Base-by-base conservation (phyloP, 441 rosid genomes). In the Flueggea neowawraea region DNA sequence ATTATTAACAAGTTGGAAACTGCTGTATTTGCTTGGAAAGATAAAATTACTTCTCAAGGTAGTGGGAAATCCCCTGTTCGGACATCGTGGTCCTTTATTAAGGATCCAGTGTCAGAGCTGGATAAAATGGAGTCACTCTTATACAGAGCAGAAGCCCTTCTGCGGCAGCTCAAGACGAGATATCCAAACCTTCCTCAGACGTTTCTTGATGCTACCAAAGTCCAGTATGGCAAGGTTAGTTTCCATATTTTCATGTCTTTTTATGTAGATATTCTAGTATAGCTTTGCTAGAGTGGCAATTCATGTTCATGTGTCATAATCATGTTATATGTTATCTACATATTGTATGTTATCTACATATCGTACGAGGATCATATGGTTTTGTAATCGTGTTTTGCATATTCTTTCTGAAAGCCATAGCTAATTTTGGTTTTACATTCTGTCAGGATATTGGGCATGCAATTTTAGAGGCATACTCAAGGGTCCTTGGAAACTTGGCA, bases 221-320 rank as follows among this genome's bases (percentile, higher is more conserved):
- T 95, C 75, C 95, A 91, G 15, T 95, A 83, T 49, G 96, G 96
- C 79, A 90, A 83, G 93, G 99, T 91, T 62, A 74, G 81, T 69
- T 70, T 6, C 14, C 12, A 22, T 45, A 22, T 17, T 4, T 31
- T 15, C 16, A 31, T 33, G 1, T 15, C 2, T 39, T 2, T 9
- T 31, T 43, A 54, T 54, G 31, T 16, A 17, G 36, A 22, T 15
- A 0, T 52, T 52, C 55, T n/a, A 15, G 6, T 2, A 36, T 36
- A 36, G 41, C 41, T 36, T 36, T 36, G 28, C 28, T 22, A 3
- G 6, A 36, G 41, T 36, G 7, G 6, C 41, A 1, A 36, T 36
- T 36, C 41, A 36, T 8, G 2, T 36, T 36, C 41, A 36, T 5
- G 41, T 36, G 6, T 5, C 41, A 36, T 36, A 5, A 36, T 36